Evolutionary conservation across 2,329 filamentous ascomycete species (phyloP), one percentile per base, ranked within the genome.

Genomic region (Ophiostoma pallidulum): DNA sequence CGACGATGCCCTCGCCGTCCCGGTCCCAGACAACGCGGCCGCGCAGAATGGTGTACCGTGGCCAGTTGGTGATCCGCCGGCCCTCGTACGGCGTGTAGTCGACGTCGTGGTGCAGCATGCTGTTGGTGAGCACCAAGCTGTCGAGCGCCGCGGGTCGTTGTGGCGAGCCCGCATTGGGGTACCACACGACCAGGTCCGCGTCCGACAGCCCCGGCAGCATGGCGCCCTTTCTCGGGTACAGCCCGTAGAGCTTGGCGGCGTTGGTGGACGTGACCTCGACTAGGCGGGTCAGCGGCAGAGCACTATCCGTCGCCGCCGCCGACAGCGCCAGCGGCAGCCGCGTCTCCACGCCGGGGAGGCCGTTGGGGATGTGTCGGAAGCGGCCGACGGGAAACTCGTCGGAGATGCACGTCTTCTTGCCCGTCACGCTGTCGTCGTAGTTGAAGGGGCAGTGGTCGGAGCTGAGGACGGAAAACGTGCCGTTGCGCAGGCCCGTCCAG

Each of bases 81-180:
- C 77, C 77, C 57, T 82, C 77, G 54, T 74, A 82, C 0, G 78
- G 77, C 8, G 77, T 80, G 56, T 82, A 80, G 56, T 82, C 77
- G 3, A 78, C 71, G 51, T 75, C 68, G 57, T 82, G 78, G 59
- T 82, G 77, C 52, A 82, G 58, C 62, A 73, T 71, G 8, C 64
- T 63, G 54, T 80, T 78, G 35, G 61, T 60, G 52, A 75, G 68
- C 12, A 64, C 59, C 16, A 70, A 58, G 12, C 8, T 7, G 45
- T 41, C 47, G 35, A 48, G 70, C 53, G 45, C 45, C 12, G 45
- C 43, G 5, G 42, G 41, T 1, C 56, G 60, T 2, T 62, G 18
- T 26, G 50, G 36, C 16, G 33, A 28, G 42, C 47, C 47, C 3
- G 14, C 18, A 12, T 9, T 61, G 1, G 74, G 73, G 58, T 78